phyloP scores from a whole-genome alignment of 768 basidiomycete genomes.

The Omphalotus guepiniiformis region DNA sequence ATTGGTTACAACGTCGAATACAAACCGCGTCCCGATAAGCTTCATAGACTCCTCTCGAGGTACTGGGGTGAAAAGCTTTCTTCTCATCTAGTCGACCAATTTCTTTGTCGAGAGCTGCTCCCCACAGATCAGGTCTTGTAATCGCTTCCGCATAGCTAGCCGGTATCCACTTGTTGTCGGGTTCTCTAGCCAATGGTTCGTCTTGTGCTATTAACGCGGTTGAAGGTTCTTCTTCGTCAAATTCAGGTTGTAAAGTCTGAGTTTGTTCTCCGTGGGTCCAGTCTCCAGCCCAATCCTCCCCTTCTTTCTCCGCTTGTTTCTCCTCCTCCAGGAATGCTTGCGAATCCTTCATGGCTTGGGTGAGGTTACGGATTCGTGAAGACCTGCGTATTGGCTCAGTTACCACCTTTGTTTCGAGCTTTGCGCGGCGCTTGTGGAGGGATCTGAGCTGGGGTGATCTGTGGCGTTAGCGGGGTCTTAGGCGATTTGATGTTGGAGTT shows the following conservation, averaged over 20 bases:
- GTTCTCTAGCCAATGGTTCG: background rate
- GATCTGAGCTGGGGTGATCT: background rate
- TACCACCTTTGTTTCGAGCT: too few relatives aligned
- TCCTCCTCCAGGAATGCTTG: background rate
- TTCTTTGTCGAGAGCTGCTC: background rate
- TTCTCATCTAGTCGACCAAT: background rate
- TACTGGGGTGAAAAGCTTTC: background rate
- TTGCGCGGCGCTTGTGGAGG: too few relatives aligned
- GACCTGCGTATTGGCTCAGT: background rate
- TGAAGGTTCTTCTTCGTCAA: background rate
- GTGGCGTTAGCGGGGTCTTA: background rate
- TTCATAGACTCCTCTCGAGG: background rate
- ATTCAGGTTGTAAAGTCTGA: background rate
- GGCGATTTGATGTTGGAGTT: background rate
- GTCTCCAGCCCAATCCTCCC: background rate
- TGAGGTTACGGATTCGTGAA: background rate
- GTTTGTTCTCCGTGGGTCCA: background rate
- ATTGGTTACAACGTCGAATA: background rate
- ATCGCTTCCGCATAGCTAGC: background rate
- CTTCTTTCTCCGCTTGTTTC: background rate
- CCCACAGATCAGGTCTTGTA: constrained; percentile 4
- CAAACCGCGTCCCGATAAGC: constrained; percentile 1
- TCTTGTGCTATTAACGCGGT: background rate
- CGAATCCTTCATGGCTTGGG: background rate
- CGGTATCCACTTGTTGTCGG: too few relatives aligned